phyloP scores from a whole-genome alignment of 768 basidiomycete species.

The Piloderma croceum region DNA sequence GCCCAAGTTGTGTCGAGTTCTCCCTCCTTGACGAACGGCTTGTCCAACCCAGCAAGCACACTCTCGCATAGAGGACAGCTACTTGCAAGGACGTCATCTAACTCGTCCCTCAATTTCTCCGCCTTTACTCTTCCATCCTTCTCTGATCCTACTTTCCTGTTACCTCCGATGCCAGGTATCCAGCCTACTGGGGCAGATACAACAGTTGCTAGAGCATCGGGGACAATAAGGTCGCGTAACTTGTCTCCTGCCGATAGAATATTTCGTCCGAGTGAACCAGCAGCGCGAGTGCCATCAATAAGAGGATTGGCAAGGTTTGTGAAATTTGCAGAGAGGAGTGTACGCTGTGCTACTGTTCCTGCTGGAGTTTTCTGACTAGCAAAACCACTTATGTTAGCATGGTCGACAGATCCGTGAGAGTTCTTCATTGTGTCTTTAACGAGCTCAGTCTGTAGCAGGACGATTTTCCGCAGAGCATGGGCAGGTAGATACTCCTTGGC shows the following conservation, averaged over 20 bases:
- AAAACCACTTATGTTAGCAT: conserved; percentile 28
- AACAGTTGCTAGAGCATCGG: conserved; percentile 84
- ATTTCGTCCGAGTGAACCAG: conserved; percentile 68
- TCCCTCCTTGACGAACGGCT: conserved; percentile 75
- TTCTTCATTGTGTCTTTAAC: conserved; percentile 44
- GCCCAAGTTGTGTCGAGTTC: conserved; percentile 78
- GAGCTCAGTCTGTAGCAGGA: conserved; percentile 80
- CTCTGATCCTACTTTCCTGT: conserved; percentile 38
- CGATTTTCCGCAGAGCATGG: conserved; percentile 74
- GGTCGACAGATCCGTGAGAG: conserved; percentile 26
- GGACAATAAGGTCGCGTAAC: conserved; percentile 86
- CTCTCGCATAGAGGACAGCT: conserved; percentile 93
- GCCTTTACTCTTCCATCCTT: conserved; percentile 53
- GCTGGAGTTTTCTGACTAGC: conserved; percentile 35
- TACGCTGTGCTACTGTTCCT: conserved; percentile 54
- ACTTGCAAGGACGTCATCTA: conserved; percentile 86
- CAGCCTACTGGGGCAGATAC: conserved; percentile 68
- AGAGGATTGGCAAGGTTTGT: conserved; percentile 39
- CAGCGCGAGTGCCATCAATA: conserved; percentile 60
- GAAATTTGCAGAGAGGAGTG: conserved; percentile 74
- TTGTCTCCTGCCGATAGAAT: conserved; percentile 85
- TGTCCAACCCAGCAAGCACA: conserved; percentile 79
- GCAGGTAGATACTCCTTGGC: conserved; percentile 89
- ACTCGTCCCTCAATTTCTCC: conserved; percentile 72
- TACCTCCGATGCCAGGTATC: conserved; percentile 65